Conservation (phyloP, 768 basidiomycete genomes). For the Clitopilus hobsonii region DNA sequence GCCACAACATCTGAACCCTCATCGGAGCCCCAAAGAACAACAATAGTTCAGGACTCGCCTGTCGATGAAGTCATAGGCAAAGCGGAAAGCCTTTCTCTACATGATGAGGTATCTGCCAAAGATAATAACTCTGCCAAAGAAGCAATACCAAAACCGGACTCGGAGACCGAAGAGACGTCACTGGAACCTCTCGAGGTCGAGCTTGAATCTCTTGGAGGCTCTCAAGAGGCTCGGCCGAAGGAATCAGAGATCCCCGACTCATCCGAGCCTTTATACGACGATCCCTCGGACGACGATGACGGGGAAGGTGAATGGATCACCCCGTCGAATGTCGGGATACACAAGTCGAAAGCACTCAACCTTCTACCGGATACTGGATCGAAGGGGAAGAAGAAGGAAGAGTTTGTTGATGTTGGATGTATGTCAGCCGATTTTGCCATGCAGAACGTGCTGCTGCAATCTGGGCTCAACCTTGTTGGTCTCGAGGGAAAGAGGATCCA, state of each 20-base stretch:
- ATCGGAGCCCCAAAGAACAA: background rate
- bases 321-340: slow-evolving; percentile 74
- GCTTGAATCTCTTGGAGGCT: slow-evolving; percentile 27
- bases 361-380: slow-evolving; percentile 58
- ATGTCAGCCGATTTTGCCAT: slow-evolving; percentile 99
- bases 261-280: slow-evolving; percentile 53
- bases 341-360: slow-evolving; percentile 85
- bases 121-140: slow-evolving; percentile 8
- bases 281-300: slow-evolving; percentile 75
- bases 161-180: slow-evolving; percentile 10
- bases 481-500: slow-evolving; percentile 88
- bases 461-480: slow-evolving; percentile 87
- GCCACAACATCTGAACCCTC: slow-evolving; percentile 1
- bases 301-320: slow-evolving; percentile 98
- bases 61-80: slow-evolving; percentile 11
- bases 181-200: slow-evolving; percentile 43
- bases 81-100: slow-evolving; percentile 9
- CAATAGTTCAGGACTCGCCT: slow-evolving; percentile 9
- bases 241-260: slow-evolving; percentile 8
- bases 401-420: slow-evolving; percentile 66
- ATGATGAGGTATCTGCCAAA: slow-evolving; percentile 4
- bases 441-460: slow-evolving; percentile 95
- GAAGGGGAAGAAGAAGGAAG: slow-evolving; percentile 33
- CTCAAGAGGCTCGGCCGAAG: slow-evolving; percentile 3
- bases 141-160: slow-evolving; percentile 11